Base-by-base conservation (phyloP, 1,139 yeast genomes). In the Pichia sp. region DNA sequence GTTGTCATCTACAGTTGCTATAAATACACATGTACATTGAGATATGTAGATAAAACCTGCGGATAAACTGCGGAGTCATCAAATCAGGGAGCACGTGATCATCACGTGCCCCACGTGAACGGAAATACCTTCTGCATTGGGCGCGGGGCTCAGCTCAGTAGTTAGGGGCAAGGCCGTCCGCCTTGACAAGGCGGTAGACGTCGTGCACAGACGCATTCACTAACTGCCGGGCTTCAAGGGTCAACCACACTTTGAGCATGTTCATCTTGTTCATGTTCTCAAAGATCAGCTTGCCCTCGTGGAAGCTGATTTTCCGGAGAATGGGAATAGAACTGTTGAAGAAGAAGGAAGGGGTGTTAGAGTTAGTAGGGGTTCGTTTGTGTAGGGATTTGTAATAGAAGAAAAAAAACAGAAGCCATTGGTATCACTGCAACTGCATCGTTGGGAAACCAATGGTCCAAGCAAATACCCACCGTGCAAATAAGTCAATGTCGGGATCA, bases 201-300 rank as follows among this genome's bases (percentile, higher is more conserved):
- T 85, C 95, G 56, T 81, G 84, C n/a, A 85, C 74, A 2, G 95
- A 82, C 22, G 94, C 85, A 51, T 71, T 79, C 59, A 91, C 79
- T 54, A 89, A 79, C 59, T 84, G 94, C 58, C 97, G 74, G 5
- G 85, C 81, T 63, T 91, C 97, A 31, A 91, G 66, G 0, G 94
- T 91, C 41, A 86, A 57, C 97, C 97, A 89, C 20, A 89, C 91
- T 58, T 85, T 85, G 46, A 85, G 66, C 95, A 88, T 85, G 20
- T 84, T 77, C 43, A 84, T 52, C 20, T 79, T 70, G 53, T 80
- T 81, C 31, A 77, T 77, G 54, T 75, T 71, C 45, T 69, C 66
- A 38, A 80, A 61, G 17, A 81, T 66, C 50, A 73, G 73, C 48
- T 75, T 67, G 33, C 80, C 84, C 51, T 82, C 89, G 52, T 77